phyloP scores from a whole-genome alignment of 2,329 filamentous ascomycete species.

The Arthrocladium fulminans region DNA sequence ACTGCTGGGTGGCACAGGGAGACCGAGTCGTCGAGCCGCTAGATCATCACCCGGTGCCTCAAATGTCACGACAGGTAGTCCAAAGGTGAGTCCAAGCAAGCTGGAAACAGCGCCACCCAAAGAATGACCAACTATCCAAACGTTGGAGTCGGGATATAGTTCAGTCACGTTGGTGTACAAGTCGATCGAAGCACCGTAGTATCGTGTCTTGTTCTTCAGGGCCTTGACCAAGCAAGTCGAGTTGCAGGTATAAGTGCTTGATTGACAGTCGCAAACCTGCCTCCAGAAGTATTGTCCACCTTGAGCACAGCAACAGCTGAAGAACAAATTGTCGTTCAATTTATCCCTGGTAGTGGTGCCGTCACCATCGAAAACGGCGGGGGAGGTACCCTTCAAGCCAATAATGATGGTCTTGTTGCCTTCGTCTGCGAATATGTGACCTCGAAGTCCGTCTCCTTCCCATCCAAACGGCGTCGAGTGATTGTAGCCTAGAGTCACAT shows the following conservation, averaged over 20 bases:
- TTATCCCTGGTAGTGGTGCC: constrained; percentile 97
- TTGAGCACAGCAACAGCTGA: constrained; percentile 94
- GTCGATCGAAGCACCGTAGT: constrained; percentile 81
- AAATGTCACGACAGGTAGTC: constrained; percentile 82
- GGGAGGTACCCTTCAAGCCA: constrained; percentile 81
- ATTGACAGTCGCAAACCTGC: constrained; percentile 88
- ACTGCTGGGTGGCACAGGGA: constrained; percentile 73
- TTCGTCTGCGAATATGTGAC: constrained; percentile 85
- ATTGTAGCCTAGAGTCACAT: constrained; percentile 71
- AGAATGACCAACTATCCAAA: constrained; percentile 90
- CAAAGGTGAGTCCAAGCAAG: constrained; percentile 84
- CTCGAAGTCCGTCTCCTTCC: constrained; percentile 78
- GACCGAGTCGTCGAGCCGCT: constrained; percentile 70
- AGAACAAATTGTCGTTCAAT: constrained; percentile 93
- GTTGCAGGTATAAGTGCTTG: constrained; percentile 80
- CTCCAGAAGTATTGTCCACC: constrained; percentile 85
- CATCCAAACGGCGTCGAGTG: constrained; percentile 85
- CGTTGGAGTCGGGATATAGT: constrained; percentile 70
- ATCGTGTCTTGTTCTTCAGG: constrained; percentile 72
- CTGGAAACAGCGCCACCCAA: constrained; percentile 82
- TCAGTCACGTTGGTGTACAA: constrained; percentile 88
- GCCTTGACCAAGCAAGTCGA: constrained; percentile 74
- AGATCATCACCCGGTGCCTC: constrained; percentile 88
- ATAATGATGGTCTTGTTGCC: constrained; percentile 81
- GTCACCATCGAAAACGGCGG: constrained; percentile 90